Evolutionary conservation across 768 basidiomycete species (phyloP), one percentile per base, ranked within the genome.

Genomic region (Porphyrellus cyaneotinctus): DNA sequence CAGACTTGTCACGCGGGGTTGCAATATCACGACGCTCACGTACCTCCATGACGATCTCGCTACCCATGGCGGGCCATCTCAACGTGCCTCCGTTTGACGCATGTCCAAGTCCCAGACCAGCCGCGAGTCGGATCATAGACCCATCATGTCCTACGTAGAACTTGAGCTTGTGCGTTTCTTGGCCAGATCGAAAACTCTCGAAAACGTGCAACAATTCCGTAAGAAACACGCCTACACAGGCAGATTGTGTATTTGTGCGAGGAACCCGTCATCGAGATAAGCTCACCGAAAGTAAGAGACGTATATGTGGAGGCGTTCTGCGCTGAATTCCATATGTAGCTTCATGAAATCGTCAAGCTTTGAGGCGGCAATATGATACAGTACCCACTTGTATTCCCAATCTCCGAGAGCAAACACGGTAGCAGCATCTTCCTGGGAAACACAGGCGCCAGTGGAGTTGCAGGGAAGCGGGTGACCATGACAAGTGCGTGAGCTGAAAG

Each of bases 361-460:
- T 6, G 3, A n/a, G 6, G 23, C 9, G 33, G 44, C 15, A 24
- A 49, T 44, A 36, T 31, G 31, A 14, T 32, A 14, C 6, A 28
- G 18, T 5, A 52, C 54, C 65, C 68, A 84, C 52, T 71, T 78
- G 53, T 84, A 83, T 62, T 84, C 82, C 79, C 80, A 84, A 52
- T 80, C 79, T 0, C 81, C 82, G 6, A 82, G 71, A 18, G 78
- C 73, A 57, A 76, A 84, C 3, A 82, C 80, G 0, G 72, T 74
- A 51, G 78, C 59, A 12, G 81, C 80, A 43, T 79, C 77, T 24
- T 66, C 68, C 22, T 69, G 65, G 2, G 72, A 67, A 23, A 80
- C 70, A 52, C 78, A 79, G 0, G 60, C 61, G 4, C 75, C 73
- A 4, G 63, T 68, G 11, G 64, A 50, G 51, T 78, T 79, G 53